phyloP scores from a whole-genome alignment of 805 yeast species.

The Candida wancherniae region DNA sequence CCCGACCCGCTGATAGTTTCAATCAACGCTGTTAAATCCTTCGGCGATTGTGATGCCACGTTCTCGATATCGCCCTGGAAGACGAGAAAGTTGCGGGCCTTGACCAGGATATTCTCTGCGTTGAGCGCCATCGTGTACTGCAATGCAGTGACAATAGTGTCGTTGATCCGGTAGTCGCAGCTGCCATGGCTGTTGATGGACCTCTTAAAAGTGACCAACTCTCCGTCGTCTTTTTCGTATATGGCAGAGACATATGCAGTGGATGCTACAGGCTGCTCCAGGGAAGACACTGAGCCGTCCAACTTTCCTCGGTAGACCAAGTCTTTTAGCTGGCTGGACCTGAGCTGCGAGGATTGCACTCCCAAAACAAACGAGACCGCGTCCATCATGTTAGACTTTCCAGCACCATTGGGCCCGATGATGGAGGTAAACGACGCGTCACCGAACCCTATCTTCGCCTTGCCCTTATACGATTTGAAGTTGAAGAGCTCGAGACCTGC shows the following conservation, averaged over 20 bases:
- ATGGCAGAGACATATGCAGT: constrained; percentile 74
- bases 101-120: constrained; percentile 74
- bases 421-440: constrained; percentile 79
- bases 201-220: constrained; percentile 57
- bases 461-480: constrained; percentile 88
- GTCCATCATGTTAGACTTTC: constrained; percentile 96
- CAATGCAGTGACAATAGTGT: constrained; percentile 51
- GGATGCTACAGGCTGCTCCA: constrained; percentile 31
- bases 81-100: constrained; percentile 87
- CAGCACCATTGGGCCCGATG: constrained; percentile 98
- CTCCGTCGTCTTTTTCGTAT: constrained; percentile 62
- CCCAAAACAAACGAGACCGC: constrained; percentile 95
- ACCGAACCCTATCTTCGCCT: constrained; percentile 75
- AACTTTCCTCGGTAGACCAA: constrained; percentile 71
- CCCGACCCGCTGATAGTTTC: constrained; percentile 83
- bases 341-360: constrained; percentile 63
- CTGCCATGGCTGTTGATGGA: constrained; percentile 53
- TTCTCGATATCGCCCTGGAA: constrained; percentile 97
- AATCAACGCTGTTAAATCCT: constrained; percentile 64
- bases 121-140: constrained; percentile 66
- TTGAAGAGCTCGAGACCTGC: constrained; percentile 74
- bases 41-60: constrained; percentile 81
- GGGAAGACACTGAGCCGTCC: constrained; percentile 1
- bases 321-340: constrained; percentile 71
- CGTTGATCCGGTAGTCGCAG: constrained; percentile 66